Evolutionary conservation across 345 rosid species (phyloP).

Genomic region (Pseudoturritis turrita): DNA sequence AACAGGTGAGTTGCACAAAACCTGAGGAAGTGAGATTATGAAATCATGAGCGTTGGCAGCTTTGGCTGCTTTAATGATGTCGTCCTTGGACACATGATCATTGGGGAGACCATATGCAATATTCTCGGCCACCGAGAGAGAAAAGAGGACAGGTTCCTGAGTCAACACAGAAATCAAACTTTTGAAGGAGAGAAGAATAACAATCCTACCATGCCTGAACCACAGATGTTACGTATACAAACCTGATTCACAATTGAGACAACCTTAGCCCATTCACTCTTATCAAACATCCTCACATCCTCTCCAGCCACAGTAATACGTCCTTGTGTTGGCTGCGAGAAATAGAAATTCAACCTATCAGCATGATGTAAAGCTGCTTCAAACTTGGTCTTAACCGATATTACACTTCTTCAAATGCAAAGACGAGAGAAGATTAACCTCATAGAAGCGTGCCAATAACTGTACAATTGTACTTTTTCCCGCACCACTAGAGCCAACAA

Average conservation of each 20-base stretch:
- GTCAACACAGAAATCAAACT: slow-evolving; percentile 6
- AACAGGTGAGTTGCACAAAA: slow-evolving; percentile 23
- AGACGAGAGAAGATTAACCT: slow-evolving; percentile 41
- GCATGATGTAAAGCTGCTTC: neutral
- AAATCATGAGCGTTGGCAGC: slow-evolving; percentile 98
- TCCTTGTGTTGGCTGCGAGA: slow-evolving; percentile 78
- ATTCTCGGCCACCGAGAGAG: slow-evolving; percentile 88
- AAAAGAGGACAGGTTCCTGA: slow-evolving; percentile 94
- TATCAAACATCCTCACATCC: slow-evolving; percentile 88
- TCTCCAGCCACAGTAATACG: slow-evolving; percentile 81
- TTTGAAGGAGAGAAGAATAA: neutral
- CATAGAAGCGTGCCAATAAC: slow-evolving; percentile 88
- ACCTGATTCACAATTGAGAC: slow-evolving; percentile 97
- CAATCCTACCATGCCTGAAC: neutral
- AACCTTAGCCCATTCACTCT: slow-evolving; percentile 84
- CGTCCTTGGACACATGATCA: slow-evolving; percentile 77
- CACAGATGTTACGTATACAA: slow-evolving; percentile 12
- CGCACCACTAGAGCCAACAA: slow-evolving; percentile 96
- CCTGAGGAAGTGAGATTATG: slow-evolving; percentile 92
- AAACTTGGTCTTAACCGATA: neutral
- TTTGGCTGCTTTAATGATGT: slow-evolving; percentile 88
- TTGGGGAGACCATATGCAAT: slow-evolving; percentile 98
- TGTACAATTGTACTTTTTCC: slow-evolving; percentile 97
- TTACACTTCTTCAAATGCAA: neutral
- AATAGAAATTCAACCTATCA: slow-evolving; percentile 19